Conservation (phyloP, 441 rosid genomes). For the Syzygium malaccense region DNA sequence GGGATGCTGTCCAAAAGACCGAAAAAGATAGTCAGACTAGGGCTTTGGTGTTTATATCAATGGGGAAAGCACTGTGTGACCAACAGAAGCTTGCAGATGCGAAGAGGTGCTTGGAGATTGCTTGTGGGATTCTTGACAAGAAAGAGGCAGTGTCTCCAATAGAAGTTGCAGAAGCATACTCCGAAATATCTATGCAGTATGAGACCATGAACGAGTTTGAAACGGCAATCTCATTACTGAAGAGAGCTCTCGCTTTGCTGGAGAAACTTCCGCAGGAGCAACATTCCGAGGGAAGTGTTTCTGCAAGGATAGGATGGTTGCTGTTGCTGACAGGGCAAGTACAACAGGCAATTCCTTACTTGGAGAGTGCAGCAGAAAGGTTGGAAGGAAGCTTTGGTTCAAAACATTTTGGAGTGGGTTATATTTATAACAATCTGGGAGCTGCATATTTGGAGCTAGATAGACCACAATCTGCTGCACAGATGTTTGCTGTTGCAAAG, state of each 20-base stretch:
- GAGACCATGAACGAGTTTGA: slow-evolving; percentile 88
- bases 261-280: slow-evolving; percentile 87
- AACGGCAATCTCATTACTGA: slow-evolving; percentile 66
- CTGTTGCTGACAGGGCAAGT: slow-evolving; percentile 72
- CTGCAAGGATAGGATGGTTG: slow-evolving; percentile 91
- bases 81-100: slow-evolving; percentile 63
- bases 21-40: slow-evolving; percentile 68
- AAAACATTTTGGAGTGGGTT: slow-evolving; percentile 90
- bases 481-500: slow-evolving; percentile 89
- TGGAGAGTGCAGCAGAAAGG: slow-evolving; percentile 84
- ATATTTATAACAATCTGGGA: slow-evolving; percentile 86
- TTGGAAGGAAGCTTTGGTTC: slow-evolving; percentile 84
- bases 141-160: slow-evolving; percentile 52
- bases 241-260: slow-evolving; percentile 57
- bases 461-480: slow-evolving; percentile 91
- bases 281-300: slow-evolving; percentile 80
- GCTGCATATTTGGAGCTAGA: slow-evolving; percentile 90
- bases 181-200: slow-evolving; percentile 85
- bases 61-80: slow-evolving; percentile 76
- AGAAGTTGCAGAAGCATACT: slow-evolving; percentile 85
- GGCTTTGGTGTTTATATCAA: slow-evolving; percentile 66
- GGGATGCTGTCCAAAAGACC: slow-evolving; percentile 52
- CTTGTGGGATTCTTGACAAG: slow-evolving; percentile 72
- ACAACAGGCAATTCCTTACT: slow-evolving; percentile 71
- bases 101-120: slow-evolving; percentile 71